A percentile compares a stretch with the other conserved stretches of the same genome.
These are phyloP conservation scores for Exophiala xenobiotica DNA, from an alignment of 2,329 filamentous ascomycete species.

Conservation along the genomic window DNA sequence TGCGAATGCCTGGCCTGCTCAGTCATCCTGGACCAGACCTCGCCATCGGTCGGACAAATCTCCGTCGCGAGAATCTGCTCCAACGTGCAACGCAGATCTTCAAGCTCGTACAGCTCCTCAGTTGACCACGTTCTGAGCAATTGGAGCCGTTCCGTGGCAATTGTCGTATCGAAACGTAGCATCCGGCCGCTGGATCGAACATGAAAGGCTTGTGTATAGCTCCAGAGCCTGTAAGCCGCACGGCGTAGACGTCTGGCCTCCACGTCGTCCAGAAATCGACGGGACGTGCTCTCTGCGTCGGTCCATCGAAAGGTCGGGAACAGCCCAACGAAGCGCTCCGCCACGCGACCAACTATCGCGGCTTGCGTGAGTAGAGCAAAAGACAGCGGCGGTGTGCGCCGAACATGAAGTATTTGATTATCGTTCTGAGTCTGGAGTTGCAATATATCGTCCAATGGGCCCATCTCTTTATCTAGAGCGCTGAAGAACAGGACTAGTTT, in stretches of 20 bases:
- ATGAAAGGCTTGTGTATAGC: slow-evolving; percentile 60
- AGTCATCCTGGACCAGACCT: slow-evolving; percentile 33
- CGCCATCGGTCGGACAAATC: slow-evolving; percentile 61
- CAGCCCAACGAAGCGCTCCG: slow-evolving; percentile 59
- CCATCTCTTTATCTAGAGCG: slow-evolving; percentile 57
- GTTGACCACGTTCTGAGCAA: slow-evolving; percentile 60
- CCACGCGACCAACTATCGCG: slow-evolving; percentile 54
- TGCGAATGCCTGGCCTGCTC: slow-evolving; percentile 12
- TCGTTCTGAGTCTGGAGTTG: slow-evolving; percentile 62
- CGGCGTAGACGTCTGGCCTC: slow-evolving; percentile 56
- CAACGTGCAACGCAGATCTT: slow-evolving; percentile 57
- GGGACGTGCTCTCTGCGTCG: slow-evolving; percentile 51
- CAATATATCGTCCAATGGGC: slow-evolving; percentile 58
- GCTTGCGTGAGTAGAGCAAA: slow-evolving; percentile 57
- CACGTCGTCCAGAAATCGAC: slow-evolving; percentile 51
- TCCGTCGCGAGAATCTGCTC: slow-evolving; percentile 57
- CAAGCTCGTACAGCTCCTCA: slow-evolving; percentile 57
- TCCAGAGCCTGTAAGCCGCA: slow-evolving; percentile 61
- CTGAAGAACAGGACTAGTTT: slow-evolving; percentile 55
- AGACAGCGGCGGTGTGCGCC: slow-evolving; percentile 54
- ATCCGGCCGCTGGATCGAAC: slow-evolving; percentile 52
- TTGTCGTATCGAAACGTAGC: slow-evolving; percentile 46
- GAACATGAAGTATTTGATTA: slow-evolving; percentile 57
- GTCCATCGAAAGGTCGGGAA: slow-evolving; percentile 66
- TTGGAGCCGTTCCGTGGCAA: slow-evolving; percentile 53